A percentile compares a stretch with the other conserved stretches of the same genome.
Evolutionary conservation across 257 asterid species (phyloP).

Genomic region (Apocynum venetum): DNA sequence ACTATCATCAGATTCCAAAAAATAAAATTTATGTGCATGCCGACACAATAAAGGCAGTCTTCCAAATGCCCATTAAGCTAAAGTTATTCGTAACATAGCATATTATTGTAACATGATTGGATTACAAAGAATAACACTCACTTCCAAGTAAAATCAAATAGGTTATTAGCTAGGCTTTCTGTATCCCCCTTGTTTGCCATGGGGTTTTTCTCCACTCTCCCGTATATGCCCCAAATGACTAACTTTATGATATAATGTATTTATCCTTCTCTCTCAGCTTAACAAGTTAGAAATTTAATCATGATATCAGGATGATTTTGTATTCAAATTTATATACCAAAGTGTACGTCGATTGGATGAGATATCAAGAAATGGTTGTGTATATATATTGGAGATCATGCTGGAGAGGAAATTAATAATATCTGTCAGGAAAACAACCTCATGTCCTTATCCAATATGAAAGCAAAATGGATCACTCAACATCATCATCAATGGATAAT

Average conservation of each 20-base stretch:
- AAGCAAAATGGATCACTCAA: constrained; percentile 7
- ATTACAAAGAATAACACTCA: constrained; percentile 5
- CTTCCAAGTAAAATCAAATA: constrained; percentile 19
- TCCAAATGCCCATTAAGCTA: constrained; percentile 3
- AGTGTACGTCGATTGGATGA: too few species aligned
- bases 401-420: neutral
- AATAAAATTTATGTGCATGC: neutral
- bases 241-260: too few species aligned
- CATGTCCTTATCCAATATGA: constrained; percentile 23
- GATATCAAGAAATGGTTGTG: neutral
- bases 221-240: too few species aligned
- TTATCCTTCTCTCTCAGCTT: too few species aligned
- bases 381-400: neutral
- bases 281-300: too few species aligned
- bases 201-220: neutral
- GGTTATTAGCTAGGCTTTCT: neutral
- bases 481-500: neutral
- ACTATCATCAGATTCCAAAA: constrained; percentile 18
- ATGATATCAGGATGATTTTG: too few species aligned
- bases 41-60: neutral
- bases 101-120: constrained; percentile 6
- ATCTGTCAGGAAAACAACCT: neutral
- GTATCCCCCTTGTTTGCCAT: constrained; percentile 9
- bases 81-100: constrained; percentile 15
- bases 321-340: too few species aligned